Base-by-base conservation (phyloP, 2,329 filamentous ascomycete genomes). In the Fusarium avenaceum region DNA sequence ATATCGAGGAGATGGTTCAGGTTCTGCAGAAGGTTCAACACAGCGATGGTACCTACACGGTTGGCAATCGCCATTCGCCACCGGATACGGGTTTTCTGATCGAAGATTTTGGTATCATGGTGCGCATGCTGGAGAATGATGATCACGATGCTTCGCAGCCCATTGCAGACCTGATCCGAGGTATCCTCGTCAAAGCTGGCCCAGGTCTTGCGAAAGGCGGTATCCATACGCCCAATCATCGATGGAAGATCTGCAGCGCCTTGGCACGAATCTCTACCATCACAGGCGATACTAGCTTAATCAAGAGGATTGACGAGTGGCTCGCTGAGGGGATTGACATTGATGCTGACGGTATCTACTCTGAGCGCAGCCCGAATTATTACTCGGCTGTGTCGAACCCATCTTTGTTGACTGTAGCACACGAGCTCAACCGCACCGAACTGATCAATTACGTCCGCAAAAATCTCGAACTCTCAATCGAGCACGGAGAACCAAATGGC, bases 161-260 rank as follows among this genome's bases (percentile, higher is more conserved):
- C 7, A 38, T 63, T 0, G 60, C 50, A 1, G 39, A 57, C 17
- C 1, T 43, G 2, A 63, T 63, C 5, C 60, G 60, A 4, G 58
- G 44, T 14, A 56, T 63, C 10, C 58, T 63, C 5, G 28, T 45
- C 2, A 63, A 63, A 14, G 60, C 60, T 6, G 58, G 40, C 0
- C 51, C 50, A 7, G 60, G 60, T 19, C 60, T 63, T 4, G 43
- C 44, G 2, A 63, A 63, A 6, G 60, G 60, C 0, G 60, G 60
- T 2, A 49, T 63, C 1, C 60, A 63, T 17, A 63, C 60, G 0
- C 60, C 60, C 1, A 63, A 63, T 6, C 60, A 63, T 3, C 35
- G 58, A 35, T 63, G 60, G 60, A 63, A 63, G 32, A 63, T 63
- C 3, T 63, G 60, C 14, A 63, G 58, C 15, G 60, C 60, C 2